Evolutionary conservation across 106 monocot genomes (phyloP).

Genomic region (Apostasia ramifera): DNA sequence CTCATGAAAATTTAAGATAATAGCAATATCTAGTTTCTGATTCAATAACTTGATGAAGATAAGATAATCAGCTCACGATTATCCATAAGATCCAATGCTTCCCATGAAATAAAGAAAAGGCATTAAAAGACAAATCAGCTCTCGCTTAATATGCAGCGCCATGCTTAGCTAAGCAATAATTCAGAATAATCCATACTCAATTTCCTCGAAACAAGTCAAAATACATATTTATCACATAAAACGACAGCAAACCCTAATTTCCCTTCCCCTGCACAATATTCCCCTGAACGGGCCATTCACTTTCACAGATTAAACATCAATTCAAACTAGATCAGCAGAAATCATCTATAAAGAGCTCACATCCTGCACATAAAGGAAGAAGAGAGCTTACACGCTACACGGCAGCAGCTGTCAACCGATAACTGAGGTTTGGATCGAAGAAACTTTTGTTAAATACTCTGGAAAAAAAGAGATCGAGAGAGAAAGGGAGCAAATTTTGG

Average conservation of each 20-base stretch:
- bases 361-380: neutral
- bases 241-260: neutral
- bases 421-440: neutral
- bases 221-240: neutral
- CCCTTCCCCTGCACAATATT: neutral
- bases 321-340: neutral
- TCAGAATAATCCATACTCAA: neutral
- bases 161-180: no score
- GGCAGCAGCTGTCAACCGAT: neutral
- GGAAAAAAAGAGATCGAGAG: neutral
- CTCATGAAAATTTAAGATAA: no score
- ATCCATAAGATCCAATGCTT: no score
- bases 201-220: neutral
- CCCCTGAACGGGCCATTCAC: neutral
- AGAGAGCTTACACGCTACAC: constrained; percentile 2
- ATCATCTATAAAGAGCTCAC: neutral
- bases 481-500: neutral
- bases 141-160: no score
- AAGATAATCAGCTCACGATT: no score
- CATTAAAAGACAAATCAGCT: no score
- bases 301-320: neutral
- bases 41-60: no score
- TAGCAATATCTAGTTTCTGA: no score
- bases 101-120: no score
- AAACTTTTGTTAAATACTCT: no score